Evolutionary conservation across 2,329 filamentous ascomycete species (phyloP), one percentile per base, ranked within the genome.

Genomic region (Hypoxylon sp.): DNA sequence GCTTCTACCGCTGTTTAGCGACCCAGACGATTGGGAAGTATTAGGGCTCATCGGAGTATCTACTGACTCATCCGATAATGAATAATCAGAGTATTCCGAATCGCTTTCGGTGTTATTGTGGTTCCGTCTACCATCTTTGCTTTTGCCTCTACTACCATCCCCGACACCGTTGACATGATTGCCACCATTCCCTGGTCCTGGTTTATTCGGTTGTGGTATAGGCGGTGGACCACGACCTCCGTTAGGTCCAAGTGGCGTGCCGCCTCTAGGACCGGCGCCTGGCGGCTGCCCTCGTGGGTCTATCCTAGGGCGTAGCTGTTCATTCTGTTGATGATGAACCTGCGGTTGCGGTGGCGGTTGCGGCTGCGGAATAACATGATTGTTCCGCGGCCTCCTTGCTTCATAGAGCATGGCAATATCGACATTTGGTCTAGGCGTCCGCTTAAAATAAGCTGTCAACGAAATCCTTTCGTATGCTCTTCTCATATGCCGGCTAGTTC

Each of bases 381-480:
- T 37, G 8, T 64, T 54, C 29, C 56, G 46, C 29, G 29, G 35
- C 46, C 48, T 72, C 39, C 63, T 74, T 2, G 62, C 61, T 19
- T 72, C 54, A 58, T 73, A 77, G 5, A 78, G 63, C 35, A 33
- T 53, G 0, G 5, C 9, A n/a, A 78, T 70, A 31, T 81, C 73
- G 5, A 78, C 78, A 0, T 75, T 76, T 0, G 70, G 67, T 22
- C 74, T 77, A 1, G 83, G 83, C 2, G 75, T 75, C 8, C 81
- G 78, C 70, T 81, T 83, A 71, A 84, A 86, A 73, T 85, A 86
- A 10, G 80, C 81, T 1, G 79, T 84, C 46, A 87, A 75, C 9
- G 81, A 81, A 8, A 80, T 70, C 9, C 80, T 79, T 69, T 85
- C 81, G 13, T 73, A 74, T n/a, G 71, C 74, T 52, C 61, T 76